Percentiles rank a stretch among this genome's conserved stretches.
Evolutionary conservation across 2,329 filamentous ascomycete species (phyloP).

Genomic region (Fusarium ambrosium): DNA sequence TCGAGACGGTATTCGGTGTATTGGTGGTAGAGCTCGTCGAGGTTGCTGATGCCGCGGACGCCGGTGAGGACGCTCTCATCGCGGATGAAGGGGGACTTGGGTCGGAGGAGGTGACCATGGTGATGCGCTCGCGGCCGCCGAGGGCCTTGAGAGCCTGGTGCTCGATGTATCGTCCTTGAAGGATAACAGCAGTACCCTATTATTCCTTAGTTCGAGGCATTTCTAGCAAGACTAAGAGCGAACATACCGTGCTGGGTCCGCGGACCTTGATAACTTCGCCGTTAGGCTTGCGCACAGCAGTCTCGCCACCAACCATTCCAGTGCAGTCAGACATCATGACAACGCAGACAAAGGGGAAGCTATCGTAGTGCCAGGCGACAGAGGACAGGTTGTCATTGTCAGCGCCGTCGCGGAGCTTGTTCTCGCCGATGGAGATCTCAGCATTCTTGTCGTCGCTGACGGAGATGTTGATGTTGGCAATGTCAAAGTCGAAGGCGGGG

Average conservation of each 20-base stretch:
- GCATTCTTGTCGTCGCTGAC: constrained; percentile 46
- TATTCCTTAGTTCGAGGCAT: neutral
- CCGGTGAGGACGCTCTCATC: constrained; percentile 50
- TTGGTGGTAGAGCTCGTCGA: constrained; percentile 10
- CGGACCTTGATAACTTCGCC: constrained; percentile 45
- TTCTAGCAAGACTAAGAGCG: neutral
- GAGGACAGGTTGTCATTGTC: constrained; percentile 35
- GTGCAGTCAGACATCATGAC: constrained; percentile 64
- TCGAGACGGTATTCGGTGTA: constrained; percentile 15
- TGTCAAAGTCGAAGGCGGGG: constrained; percentile 69
- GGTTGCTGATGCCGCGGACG: constrained; percentile 8
- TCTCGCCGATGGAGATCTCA: constrained; percentile 23
- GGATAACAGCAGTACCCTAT: constrained; percentile 57
- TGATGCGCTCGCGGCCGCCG: constrained; percentile 59
- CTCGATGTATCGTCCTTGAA: constrained; percentile 61
- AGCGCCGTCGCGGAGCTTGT: constrained; percentile 30
- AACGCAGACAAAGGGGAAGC: constrained; percentile 65
- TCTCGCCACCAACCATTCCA: constrained; percentile 60
- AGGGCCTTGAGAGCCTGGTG: constrained; percentile 58
- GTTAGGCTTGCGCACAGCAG: constrained; percentile 44
- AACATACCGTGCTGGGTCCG: constrained; percentile 42
- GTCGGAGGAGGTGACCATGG: constrained; percentile 62
- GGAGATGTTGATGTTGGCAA: constrained; percentile 69
- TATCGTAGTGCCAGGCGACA: constrained; percentile 64
- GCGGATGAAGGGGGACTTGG: constrained; percentile 53